These are phyloP conservation scores for Perkinsus marinus DNA, from an alignment of 169 alveolate genomes.

Conservation along the genomic window DNA sequence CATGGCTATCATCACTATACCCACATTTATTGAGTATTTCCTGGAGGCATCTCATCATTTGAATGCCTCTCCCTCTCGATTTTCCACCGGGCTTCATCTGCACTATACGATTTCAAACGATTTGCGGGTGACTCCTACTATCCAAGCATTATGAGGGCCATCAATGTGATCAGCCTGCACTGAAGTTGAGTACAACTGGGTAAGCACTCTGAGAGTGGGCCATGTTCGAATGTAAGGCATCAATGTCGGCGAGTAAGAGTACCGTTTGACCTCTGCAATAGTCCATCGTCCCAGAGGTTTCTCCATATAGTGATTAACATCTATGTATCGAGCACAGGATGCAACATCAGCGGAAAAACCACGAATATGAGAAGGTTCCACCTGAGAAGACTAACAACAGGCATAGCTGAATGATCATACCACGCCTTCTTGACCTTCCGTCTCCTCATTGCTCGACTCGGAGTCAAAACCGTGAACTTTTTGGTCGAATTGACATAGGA, in stretches of 20 bases:
- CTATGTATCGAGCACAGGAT: not conserved
- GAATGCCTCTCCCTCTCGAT: slow-evolving; percentile 60
- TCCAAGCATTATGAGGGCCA: not conserved
- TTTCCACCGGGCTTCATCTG: slow-evolving; percentile 54
- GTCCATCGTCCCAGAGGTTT: not conserved
- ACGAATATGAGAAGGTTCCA: not conserved
- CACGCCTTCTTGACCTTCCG: not conserved
- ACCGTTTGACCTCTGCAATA: not conserved
- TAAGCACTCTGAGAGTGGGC: not conserved
- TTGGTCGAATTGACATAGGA: not conserved
- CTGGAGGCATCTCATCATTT: slow-evolving; percentile 32
- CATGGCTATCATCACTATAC: not conserved
- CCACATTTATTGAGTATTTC: slow-evolving; percentile 23
- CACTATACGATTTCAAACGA: not conserved
- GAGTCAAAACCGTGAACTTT: not conserved
- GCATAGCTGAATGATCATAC: not conserved
- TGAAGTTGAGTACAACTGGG: not conserved
- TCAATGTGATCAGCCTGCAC: not conserved
- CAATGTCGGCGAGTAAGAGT: too few species aligned
- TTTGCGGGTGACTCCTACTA: not conserved
- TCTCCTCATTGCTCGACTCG: not conserved
- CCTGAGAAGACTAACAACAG: not conserved
- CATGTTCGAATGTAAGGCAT: too few species aligned
- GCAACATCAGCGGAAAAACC: not conserved
- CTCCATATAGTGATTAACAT: not conserved